phyloP scores from a whole-genome alignment of 352 stramenopile species.

The Pythium dissotocum region DNA sequence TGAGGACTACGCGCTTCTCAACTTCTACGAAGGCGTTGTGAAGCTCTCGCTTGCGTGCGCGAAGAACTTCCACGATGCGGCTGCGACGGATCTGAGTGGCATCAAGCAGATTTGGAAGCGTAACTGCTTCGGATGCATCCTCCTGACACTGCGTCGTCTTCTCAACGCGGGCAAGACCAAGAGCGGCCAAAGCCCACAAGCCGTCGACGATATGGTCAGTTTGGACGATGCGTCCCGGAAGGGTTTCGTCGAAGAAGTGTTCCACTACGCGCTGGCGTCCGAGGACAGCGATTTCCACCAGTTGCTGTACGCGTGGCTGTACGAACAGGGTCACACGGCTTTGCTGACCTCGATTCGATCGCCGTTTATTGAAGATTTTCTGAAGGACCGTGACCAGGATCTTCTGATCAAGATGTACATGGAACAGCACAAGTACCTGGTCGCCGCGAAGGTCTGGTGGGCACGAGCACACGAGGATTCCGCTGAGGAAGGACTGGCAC shows the following conservation, averaged over 20 bases:
- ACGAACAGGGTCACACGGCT: conserved; percentile 62
- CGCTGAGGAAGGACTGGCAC: conserved; percentile 42
- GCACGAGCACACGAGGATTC: conserved; percentile 50
- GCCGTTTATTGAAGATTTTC: conserved; percentile 78
- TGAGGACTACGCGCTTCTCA: conserved; percentile 74
- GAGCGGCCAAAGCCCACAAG: conserved; percentile 52
- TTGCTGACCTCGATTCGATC: conserved; percentile 69
- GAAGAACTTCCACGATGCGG: conserved; percentile 76
- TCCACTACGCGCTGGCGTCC: conserved; percentile 70
- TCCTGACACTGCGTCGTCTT: conserved; percentile 64
- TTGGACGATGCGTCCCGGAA: conserved; percentile 68
- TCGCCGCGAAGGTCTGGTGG: conserved; percentile 86
- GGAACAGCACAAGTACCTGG: conserved; percentile 83
- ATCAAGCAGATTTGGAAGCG: conserved; percentile 72
- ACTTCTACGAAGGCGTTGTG: conserved; percentile 86
- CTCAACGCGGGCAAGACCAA: conserved; percentile 36
- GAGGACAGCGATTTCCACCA: conserved; percentile 77
- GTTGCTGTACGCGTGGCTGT: conserved; percentile 83
- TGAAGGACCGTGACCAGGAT: conserved; percentile 84
- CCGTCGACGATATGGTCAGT: conserved; percentile 73
- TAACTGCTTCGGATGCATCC: conserved; percentile 74
- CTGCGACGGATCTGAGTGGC: conserved; percentile 60
- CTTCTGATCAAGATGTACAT: conserved; percentile 87
- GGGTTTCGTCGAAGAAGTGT: conserved; percentile 72
- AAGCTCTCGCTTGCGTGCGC: conserved; percentile 80